Percentiles rank a stretch among this genome's conserved stretches.
Conservation (phyloP, 2,329 filamentous ascomycete species). For the Hypomyces perniciosus region DNA sequence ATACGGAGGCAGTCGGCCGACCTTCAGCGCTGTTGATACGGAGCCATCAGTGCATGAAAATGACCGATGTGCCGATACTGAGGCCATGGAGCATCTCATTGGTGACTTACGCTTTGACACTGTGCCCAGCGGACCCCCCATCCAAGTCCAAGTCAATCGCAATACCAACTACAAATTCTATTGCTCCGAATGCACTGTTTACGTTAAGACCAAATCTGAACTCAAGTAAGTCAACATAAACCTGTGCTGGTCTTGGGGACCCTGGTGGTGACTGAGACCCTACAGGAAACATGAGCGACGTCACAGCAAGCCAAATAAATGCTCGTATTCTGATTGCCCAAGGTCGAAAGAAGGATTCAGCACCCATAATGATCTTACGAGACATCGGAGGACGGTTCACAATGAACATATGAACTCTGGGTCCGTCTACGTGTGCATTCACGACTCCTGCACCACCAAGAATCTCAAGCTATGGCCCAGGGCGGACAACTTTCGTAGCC, state of each 20-base stretch:
- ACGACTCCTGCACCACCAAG: slow-evolving; percentile 21
- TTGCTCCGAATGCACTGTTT: slow-evolving; percentile 36
- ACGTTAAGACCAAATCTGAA: slow-evolving; percentile 48
- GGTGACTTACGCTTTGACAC: slow-evolving; percentile 21
- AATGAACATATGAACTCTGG: slow-evolving; percentile 32
- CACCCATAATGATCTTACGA: slow-evolving; percentile 73
- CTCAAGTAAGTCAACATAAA: slow-evolving; percentile 41
- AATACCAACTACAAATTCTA: slow-evolving; percentile 13
- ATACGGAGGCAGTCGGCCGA: slow-evolving; percentile 37
- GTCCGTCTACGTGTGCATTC: slow-evolving; percentile 21
- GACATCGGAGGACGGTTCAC: slow-evolving; percentile 72
- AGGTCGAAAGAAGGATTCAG: slow-evolving; percentile 58
- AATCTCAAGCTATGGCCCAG: slow-evolving; percentile 67
- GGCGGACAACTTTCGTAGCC: slow-evolving; percentile 79
- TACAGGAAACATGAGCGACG: slow-evolving; percentile 67
- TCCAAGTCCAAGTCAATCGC: neutral
- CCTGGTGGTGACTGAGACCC: slow-evolving; percentile 16
- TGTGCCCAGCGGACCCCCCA: neutral
- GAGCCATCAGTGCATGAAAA: slow-evolving; percentile 39
- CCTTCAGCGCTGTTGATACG: slow-evolving; percentile 36
- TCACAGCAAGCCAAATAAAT: slow-evolving; percentile 63
- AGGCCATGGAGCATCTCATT: slow-evolving; percentile 31
- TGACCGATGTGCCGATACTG: slow-evolving; percentile 34
- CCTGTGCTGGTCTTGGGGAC: neutral
- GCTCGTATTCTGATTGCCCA: slow-evolving; percentile 50